Evolutionary conservation across 2,329 filamentous ascomycete species (phyloP).

Genomic region (Aspergillus arachidicola): DNA sequence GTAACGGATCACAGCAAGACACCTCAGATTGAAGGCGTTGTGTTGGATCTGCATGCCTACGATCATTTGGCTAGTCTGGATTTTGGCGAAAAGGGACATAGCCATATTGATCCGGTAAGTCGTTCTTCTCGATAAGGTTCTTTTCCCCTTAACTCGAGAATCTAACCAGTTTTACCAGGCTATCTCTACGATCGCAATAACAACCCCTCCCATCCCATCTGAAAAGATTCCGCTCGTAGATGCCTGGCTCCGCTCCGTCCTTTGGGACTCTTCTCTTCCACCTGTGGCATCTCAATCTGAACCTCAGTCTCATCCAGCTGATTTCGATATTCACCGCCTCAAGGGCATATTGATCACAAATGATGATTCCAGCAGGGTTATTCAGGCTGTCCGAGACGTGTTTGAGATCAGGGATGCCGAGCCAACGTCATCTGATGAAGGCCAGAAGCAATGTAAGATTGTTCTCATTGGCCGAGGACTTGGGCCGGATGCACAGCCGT

Average conservation of each 20-base stretch:
- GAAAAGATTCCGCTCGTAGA: constrained; percentile 69
- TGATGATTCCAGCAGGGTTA: constrained; percentile 67
- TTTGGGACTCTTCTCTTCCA: constrained; percentile 69
- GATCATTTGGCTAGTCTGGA: constrained; percentile 76
- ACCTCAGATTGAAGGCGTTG: constrained; percentile 78
- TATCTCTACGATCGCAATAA: constrained; percentile 79
- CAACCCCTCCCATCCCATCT: constrained; percentile 61
- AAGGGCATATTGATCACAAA: constrained; percentile 78
- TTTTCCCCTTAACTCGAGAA: neutral
- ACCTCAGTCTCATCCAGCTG: constrained; percentile 21
- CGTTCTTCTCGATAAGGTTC: neutral
- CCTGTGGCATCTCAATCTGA: constrained; percentile 2
- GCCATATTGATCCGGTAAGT: constrained; percentile 82
- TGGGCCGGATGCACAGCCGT: constrained; percentile 33
- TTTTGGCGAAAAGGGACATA: constrained; percentile 76
- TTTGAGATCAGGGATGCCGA: constrained; percentile 80
- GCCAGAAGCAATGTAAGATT: constrained; percentile 43
- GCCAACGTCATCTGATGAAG: constrained; percentile 22
- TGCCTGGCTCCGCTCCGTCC: constrained; percentile 75
- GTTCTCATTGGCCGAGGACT: constrained; percentile 52
- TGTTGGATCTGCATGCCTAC: constrained; percentile 92
- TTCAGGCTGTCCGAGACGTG: constrained; percentile 90
- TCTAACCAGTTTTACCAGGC: constrained; percentile 54
- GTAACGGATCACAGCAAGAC: constrained; percentile 79
- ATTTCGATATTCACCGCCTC: constrained; percentile 81